Base-by-base conservation (phyloP, 257 asterid species). In the Nicotiana obtusifolia region DNA sequence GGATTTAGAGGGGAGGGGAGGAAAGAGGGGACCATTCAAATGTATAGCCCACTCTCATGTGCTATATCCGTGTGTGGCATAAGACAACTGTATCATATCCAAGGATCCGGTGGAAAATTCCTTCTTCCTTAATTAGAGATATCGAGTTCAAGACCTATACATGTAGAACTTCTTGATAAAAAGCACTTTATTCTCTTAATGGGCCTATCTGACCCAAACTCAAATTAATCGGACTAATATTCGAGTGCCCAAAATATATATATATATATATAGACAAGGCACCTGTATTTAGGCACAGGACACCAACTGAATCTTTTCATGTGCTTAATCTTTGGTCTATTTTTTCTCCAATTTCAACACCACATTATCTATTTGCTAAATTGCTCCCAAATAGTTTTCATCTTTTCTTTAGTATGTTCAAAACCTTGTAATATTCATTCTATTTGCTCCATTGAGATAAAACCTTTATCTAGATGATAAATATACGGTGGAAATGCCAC, bases 361-460 rank as follows among this genome's bases (percentile, higher is more conserved):
- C 35, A 44, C 35, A 22, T 19, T 44, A 22, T 20, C 7, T 16
- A 71, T 13, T 44, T 44, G 54, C 35, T 59, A 71, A 71, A 22
- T 44, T 44, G 59, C 47, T 71, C 35, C 22, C 33, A 30, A 30
- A 30, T 30, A 44, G 20, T 6, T 44, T 22, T 19, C 60, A 37
- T 59, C 54, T 59, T 60, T 19, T 28, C 31, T 59, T 19, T 37
- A 26, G 28, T 73, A 81, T 71, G 80, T 81, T 81, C 20, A 24
- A 22, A 20, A 41, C 56, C 24, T 73, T 75, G 66, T 75, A 65
- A 75, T 61, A 11, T 75, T 61, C 65, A 20, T n/a, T 37, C 20
- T 49, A 59, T 82, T 73, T 81, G 73, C 41, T 57, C 22, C 35
- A 59, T 19, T 75, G 33, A 28, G 19, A 75, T 71, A 22, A 73